These are phyloP conservation scores for Lichtheimia ramosa DNA, from an alignment of 371 early-diverging fungal genomes.

Conservation along the genomic window DNA sequence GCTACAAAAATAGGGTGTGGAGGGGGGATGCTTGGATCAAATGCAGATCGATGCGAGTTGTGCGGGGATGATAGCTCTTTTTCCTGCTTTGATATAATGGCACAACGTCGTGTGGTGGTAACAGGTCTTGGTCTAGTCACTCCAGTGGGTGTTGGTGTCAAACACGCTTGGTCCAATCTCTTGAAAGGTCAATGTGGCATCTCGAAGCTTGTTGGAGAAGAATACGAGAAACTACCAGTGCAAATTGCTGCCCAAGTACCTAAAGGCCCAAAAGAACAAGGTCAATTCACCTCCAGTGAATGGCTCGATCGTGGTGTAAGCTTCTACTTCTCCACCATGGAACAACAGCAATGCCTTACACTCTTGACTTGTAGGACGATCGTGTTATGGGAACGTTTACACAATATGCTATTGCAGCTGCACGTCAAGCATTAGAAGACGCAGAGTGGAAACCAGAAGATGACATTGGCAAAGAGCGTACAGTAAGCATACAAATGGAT, in stretches of 20 bases:
- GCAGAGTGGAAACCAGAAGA: conserved; percentile 66
- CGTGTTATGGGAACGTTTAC: conserved; percentile 82
- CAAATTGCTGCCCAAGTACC: conserved; percentile 80
- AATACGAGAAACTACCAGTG: conserved; percentile 71
- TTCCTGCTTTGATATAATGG: conserved; percentile 1
- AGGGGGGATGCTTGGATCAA: not conserved
- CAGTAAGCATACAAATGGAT: conserved; percentile 26
- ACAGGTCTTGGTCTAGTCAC: conserved; percentile 95
- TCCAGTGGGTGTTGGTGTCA: conserved; percentile 82
- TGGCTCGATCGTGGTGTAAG: conserved; percentile 75
- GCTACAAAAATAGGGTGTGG: not conserved
- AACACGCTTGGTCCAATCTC: conserved; percentile 75
- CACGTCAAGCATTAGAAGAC: conserved; percentile 84
- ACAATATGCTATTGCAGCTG: conserved; percentile 85
- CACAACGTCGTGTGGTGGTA: conserved; percentile 83
- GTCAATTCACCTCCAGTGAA: conserved; percentile 66
- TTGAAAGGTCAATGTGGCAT: conserved; percentile 78
- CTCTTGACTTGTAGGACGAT: conserved; percentile 58
- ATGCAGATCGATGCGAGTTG: not conserved
- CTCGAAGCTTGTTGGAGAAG: conserved; percentile 57
- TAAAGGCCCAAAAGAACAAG: conserved; percentile 48
- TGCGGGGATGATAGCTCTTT: not conserved
- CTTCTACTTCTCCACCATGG: not conserved
- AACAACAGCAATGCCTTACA: no score
- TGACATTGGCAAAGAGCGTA: conserved; percentile 59